These are phyloP conservation scores for Westerdykella ornata DNA, from an alignment of 2,329 filamentous ascomycete genomes.

Conservation along the genomic window DNA sequence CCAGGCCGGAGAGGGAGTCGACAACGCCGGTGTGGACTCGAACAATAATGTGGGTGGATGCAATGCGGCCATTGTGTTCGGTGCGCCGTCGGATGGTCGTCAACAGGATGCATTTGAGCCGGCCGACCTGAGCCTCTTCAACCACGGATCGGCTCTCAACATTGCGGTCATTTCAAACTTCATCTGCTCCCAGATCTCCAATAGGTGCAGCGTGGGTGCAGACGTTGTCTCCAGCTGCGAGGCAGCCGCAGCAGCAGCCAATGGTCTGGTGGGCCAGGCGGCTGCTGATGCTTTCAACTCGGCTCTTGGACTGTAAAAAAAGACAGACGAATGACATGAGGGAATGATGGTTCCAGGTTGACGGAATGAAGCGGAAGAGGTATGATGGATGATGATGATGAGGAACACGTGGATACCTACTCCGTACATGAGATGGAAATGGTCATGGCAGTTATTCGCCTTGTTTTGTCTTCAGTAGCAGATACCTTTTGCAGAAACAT, in stretches of 20 bases:
- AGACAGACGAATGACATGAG: neutral
- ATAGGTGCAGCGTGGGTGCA: conserved; percentile 17
- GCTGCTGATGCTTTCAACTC: conserved; percentile 28
- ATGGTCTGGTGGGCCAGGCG: conserved; percentile 16
- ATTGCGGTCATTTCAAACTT: conserved; percentile 46
- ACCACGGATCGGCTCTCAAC: conserved; percentile 48
- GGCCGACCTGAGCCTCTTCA: conserved; percentile 41
- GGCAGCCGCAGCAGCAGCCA: conserved; percentile 16
- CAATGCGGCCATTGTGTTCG: conserved; percentile 47
- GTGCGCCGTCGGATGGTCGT: conserved; percentile 44
- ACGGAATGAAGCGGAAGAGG: too few species aligned
- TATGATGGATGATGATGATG: too few species aligned
- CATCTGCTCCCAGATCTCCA: conserved; percentile 42
- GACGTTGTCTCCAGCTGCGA: conserved; percentile 20
- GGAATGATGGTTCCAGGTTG: neutral
- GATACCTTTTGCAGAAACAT: too few species aligned
- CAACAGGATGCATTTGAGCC: conserved; percentile 41
- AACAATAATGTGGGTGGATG: conserved; percentile 40
- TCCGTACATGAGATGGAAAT: too few species aligned
- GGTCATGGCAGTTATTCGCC: too few species aligned
- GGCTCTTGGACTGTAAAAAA: conserved; percentile 18
- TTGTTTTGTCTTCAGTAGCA: too few species aligned
- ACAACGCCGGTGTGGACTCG: neutral
- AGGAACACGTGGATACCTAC: too few species aligned
- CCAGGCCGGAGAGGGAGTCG: neutral